Base-by-base conservation (phyloP, 192 early-diverging fungal genomes). In the Rhizophagus clarus region DNA sequence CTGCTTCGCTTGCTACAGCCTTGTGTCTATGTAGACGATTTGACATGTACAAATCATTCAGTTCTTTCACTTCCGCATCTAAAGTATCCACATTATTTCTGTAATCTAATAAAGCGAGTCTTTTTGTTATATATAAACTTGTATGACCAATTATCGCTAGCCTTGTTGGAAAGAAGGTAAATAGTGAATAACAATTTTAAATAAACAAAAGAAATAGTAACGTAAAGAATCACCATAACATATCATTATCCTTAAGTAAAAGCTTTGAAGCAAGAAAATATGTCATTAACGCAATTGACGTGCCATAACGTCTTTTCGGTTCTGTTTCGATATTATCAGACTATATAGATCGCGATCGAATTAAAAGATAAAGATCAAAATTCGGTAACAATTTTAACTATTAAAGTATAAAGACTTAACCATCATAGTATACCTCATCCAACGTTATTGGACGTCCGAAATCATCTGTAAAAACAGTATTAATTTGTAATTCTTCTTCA, bases 131-230 rank as follows among this genome's bases (percentile, higher is more conserved):
- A n/a, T 45, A 72, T 32, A 72, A 32, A 26, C 70, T 72, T 26
- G 70, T 72, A 14, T 72, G 70, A 29, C 70, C 70, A 26, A 72
- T 72, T 47, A 72, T 72, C 20, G 70, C 70, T 3, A 72, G 70
- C 70, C 70, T 72, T 34, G 26, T 26, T 47, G 42, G 26, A 45
- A 45, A 45, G 2, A 24, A 24, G n/a, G 24, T 8, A 71, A 71
- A 45, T 9, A 1, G 10, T 72, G 9, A 34, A 34, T 69, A 34
- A 17, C 7, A 37, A 40, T 11, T 20, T 40, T 26, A 2, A 49
- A 47, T 28, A 49, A 45, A 11, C 24, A 20, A n/a, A 3, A 24
- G 20, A 24, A 6, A 72, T 40, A 69, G 4, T 6, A 28, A 64
- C 29, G 26, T 34, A 68, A 69, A 56, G 20, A 56, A 15, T 64